Percentiles rank a stretch among this genome's conserved stretches.
phyloP scores from a whole-genome alignment of 176 grass and related monocot genomes.

The Phoenix roebelenii region DNA sequence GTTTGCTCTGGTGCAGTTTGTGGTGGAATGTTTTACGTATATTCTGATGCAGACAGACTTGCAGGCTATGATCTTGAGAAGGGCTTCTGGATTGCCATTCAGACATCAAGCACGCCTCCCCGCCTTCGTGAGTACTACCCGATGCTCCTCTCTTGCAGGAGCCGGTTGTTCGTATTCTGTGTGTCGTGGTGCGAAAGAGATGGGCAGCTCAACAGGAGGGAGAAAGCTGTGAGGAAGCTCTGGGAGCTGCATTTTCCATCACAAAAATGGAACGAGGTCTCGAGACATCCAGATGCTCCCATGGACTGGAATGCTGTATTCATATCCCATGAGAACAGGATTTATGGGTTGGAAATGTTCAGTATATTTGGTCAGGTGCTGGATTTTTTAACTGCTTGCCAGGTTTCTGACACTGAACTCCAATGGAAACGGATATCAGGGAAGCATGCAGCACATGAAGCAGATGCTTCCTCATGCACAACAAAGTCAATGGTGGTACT shows the following conservation, averaged over 20 bases:
- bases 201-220: constrained; percentile 37
- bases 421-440: constrained; percentile 49
- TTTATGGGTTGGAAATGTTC: constrained; percentile 92
- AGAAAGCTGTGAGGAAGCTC: constrained; percentile 80
- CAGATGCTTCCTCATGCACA: constrained; percentile 55
- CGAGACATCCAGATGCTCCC: constrained; percentile 75
- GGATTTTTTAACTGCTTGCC: constrained; percentile 65
- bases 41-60: constrained; percentile 68
- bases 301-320: constrained; percentile 77
- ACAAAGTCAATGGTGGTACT: constrained; percentile 66
- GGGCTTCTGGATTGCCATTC: constrained; percentile 52
- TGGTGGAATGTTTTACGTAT: constrained; percentile 62
- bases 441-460: constrained; percentile 45
- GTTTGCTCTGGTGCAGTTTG: constrained; percentile 58
- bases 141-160: constrained; percentile 46
- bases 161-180: constrained; percentile 66
- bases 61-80: constrained; percentile 66
- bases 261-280: constrained; percentile 50
- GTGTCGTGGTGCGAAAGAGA: constrained; percentile 76
- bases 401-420: constrained; percentile 25
- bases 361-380: constrained; percentile 90
- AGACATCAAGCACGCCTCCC: constrained; percentile 40
- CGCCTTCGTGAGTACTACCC: constrained; percentile 70
- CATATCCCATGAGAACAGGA: constrained; percentile 26
- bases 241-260: constrained; percentile 54